Conservation (phyloP, 1,139 yeast genomes). For the Zygosaccharomyces pseudobailii region DNA sequence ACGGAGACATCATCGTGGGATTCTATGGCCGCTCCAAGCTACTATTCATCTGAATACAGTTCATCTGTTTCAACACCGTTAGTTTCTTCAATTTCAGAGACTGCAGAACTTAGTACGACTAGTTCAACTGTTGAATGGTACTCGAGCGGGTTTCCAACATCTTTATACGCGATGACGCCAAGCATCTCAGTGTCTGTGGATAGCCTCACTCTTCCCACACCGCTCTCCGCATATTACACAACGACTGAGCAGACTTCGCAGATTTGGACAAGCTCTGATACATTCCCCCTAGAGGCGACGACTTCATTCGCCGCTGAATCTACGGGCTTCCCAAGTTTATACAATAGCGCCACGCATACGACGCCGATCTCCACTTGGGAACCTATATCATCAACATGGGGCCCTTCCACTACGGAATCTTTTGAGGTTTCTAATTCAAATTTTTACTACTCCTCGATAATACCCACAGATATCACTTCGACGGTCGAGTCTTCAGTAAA, state of each 20-base stretch:
- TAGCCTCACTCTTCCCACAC: background rate
- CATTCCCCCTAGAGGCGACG: background rate
- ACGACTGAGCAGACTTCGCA: background rate
- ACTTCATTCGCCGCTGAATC: background rate
- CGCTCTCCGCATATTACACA: background rate
- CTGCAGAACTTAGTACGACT: background rate
- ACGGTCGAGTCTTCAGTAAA: background rate
- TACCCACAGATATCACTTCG: background rate
- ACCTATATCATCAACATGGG: background rate
- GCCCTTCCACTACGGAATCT: background rate
- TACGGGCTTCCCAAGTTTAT: background rate
- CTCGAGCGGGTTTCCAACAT: constrained; percentile 3
- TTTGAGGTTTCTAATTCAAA: background rate
- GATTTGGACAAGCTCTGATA: background rate
- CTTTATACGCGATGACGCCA: background rate
- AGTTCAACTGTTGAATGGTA: background rate
- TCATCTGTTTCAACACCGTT: background rate
- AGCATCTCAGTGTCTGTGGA: background rate
- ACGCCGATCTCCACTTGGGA: background rate
- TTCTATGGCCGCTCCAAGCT: background rate
- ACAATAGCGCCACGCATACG: background rate
- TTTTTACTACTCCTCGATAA: background rate
- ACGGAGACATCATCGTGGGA: background rate
- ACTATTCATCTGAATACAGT: background rate
- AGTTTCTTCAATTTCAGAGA: background rate